phyloP scores from a whole-genome alignment of 768 basidiomycete genomes.

The Galerina marginata region DNA sequence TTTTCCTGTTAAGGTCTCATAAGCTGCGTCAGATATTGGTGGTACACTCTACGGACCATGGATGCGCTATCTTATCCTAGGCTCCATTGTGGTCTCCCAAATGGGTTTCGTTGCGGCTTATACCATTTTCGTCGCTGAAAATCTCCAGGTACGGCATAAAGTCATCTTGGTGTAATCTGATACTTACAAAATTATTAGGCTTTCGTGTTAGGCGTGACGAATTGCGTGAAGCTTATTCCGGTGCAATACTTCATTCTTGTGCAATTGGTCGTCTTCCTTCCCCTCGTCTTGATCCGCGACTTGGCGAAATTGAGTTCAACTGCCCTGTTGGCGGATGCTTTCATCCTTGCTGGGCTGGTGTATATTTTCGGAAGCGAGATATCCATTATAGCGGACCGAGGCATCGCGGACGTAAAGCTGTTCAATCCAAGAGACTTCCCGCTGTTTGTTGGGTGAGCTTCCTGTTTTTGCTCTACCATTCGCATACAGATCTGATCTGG shows the following conservation, averaged over 20 bases:
- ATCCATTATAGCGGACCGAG: slow-evolving; percentile 63
- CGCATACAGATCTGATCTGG: no score
- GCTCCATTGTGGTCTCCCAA: slow-evolving; percentile 88
- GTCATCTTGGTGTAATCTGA: background rate
- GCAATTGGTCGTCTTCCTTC: slow-evolving; percentile 87
- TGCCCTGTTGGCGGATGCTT: slow-evolving; percentile 91
- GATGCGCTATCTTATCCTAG: slow-evolving; percentile 91
- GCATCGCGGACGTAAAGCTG: slow-evolving; percentile 78
- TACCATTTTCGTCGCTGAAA: slow-evolving; percentile 94
- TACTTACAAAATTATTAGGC: slow-evolving; percentile 50
- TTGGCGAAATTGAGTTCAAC: slow-evolving; percentile 94
- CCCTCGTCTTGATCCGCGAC: slow-evolving; percentile 88
- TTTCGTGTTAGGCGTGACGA: slow-evolving; percentile 80
- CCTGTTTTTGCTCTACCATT: slow-evolving; percentile 26
- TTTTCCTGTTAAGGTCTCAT: background rate
- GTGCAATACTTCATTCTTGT: slow-evolving; percentile 83
- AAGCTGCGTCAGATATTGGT: slow-evolving; percentile 74
- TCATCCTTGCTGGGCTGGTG: slow-evolving; percentile 87
- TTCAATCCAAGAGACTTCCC: slow-evolving; percentile 94
- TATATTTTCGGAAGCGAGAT: slow-evolving; percentile 92
- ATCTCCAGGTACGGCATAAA: slow-evolving; percentile 56
- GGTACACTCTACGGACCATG: slow-evolving; percentile 89
- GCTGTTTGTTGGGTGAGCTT: slow-evolving; percentile 80
- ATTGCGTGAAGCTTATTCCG: slow-evolving; percentile 70
- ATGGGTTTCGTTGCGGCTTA: slow-evolving; percentile 90